phyloP scores from a whole-genome alignment of 2,329 filamentous ascomycete species.

The Cercospora canescens region DNA sequence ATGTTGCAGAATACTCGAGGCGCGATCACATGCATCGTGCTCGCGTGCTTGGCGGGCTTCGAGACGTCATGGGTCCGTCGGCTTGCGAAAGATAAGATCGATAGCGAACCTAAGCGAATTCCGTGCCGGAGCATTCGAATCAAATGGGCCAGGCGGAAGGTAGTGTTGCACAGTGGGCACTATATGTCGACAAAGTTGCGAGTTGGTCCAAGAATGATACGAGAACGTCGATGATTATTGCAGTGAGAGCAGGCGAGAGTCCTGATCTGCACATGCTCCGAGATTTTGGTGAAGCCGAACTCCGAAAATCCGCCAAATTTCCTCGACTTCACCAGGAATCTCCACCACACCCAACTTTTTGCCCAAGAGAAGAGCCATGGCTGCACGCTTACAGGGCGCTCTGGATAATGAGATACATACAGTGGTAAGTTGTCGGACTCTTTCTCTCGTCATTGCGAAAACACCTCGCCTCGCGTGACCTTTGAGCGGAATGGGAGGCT shows the following conservation, averaged over 20 bases:
- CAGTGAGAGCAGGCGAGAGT: background rate
- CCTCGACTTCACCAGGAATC: background rate
- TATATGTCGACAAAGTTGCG: background rate
- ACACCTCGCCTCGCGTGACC: background rate
- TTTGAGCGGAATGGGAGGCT: background rate
- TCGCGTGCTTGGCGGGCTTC: slow-evolving; percentile 3
- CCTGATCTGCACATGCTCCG: background rate
- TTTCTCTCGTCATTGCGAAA: background rate
- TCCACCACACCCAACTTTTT: background rate
- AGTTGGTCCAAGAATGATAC: background rate
- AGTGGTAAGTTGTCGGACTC: slow-evolving; percentile 15
- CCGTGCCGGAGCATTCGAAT: background rate
- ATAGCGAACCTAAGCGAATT: slow-evolving; percentile 1
- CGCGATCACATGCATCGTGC: background rate
- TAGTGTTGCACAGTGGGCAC: background rate
- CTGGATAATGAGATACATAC: slow-evolving; percentile 59
- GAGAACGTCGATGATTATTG: background rate
- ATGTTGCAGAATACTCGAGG: background rate
- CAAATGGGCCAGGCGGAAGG: background rate
- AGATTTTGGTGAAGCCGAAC: background rate
- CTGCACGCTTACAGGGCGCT: slow-evolving; percentile 21
- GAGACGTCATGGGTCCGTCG: background rate
- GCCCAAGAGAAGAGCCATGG: background rate
- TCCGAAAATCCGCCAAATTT: slow-evolving; percentile 2
- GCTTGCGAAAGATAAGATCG: background rate